A percentile compares a stretch with the other conserved stretches of the same genome.
These are phyloP conservation scores for Casaregolazyma lundiana DNA, from an alignment of 1,139 yeast species.

Conservation along the genomic window DNA sequence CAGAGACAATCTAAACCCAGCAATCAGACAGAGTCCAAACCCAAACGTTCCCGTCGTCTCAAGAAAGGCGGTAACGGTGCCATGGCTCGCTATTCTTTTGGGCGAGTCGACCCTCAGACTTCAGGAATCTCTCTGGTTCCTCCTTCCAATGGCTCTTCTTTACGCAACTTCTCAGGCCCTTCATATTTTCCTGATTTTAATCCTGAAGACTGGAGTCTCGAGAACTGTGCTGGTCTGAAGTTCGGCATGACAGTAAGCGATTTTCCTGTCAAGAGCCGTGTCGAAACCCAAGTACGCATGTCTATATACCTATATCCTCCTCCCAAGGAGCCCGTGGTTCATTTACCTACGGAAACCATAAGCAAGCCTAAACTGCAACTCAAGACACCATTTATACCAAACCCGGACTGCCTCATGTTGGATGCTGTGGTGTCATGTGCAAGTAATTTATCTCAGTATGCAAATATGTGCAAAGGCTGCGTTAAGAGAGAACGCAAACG, in stretches of 20 bases:
- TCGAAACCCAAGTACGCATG: constrained; percentile 85
- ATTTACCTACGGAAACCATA: constrained; percentile 76
- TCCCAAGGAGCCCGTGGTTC: constrained; percentile 62
- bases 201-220: constrained; percentile 28
- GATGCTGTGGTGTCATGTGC: constrained; percentile 37
- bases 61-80: constrained; percentile 1
- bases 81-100: constrained; percentile 8
- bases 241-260: constrained; percentile 53
- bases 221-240: constrained; percentile 37
- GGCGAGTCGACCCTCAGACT: constrained; percentile 5
- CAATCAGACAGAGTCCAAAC: neutral
- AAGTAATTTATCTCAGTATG: constrained; percentile 41
- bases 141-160: neutral
- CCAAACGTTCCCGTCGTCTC: neutral
- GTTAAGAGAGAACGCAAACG: constrained; percentile 85
- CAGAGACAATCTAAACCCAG: neutral
- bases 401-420: constrained; percentile 26
- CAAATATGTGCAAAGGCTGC: constrained; percentile 78
- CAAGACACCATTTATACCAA: constrained; percentile 39
- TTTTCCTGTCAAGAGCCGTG: constrained; percentile 74
- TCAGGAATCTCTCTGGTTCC: constrained; percentile 6
- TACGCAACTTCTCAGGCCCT: constrained; percentile 9
- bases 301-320: constrained; percentile 64
- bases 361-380: constrained; percentile 71
- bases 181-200: constrained; percentile 32